A percentile compares a stretch with the other conserved stretches of the same genome.
Conservation (phyloP, 2,329 filamentous ascomycete genomes). For the Bipolaris cookei region DNA sequence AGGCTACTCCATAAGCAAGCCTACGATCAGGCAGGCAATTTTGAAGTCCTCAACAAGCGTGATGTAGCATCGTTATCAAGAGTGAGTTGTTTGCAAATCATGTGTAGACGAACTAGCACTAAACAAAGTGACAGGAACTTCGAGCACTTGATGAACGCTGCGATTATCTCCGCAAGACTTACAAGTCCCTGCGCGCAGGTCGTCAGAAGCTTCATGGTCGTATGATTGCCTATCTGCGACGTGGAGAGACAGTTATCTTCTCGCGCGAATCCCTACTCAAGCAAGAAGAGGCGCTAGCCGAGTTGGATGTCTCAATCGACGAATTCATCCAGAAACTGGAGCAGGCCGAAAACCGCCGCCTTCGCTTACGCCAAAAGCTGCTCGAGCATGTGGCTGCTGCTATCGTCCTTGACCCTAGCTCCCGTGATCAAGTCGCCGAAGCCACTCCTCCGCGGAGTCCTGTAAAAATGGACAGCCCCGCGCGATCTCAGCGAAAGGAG, state of each 20-base stretch:
- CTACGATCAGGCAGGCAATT: conserved; percentile 49
- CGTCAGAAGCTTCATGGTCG: conserved; percentile 77
- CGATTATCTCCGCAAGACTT: conserved; percentile 78
- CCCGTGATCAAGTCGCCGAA: conserved; percentile 38
- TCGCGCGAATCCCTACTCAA: conserved; percentile 77
- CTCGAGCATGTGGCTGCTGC: conserved; percentile 82
- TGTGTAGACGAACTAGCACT: conserved; percentile 16
- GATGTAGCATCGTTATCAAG: conserved; percentile 63
- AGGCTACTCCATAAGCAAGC: conserved; percentile 49
- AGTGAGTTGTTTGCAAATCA: conserved; percentile 48
- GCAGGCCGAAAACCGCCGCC: conserved; percentile 77
- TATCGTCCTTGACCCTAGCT: conserved; percentile 44
- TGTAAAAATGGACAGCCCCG: conserved; percentile 46
- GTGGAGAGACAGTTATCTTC: conserved; percentile 72
- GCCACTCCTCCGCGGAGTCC: conserved; percentile 50
- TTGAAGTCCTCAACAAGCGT: conserved; percentile 49
- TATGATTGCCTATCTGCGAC: conserved; percentile 78
- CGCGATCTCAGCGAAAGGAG: conserved; percentile 44
- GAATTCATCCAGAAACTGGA: conserved; percentile 84
- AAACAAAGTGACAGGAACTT: conserved; percentile 64
- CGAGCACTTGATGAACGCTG: conserved; percentile 77
- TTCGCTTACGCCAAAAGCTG: conserved; percentile 77
- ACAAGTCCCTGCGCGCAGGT: conserved; percentile 75
- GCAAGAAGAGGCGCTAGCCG: conserved; percentile 78
- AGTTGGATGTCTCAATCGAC: conserved; percentile 78